phyloP scores from a whole-genome alignment of 2,329 filamentous ascomycete genomes.

The Alternaria rosae region DNA sequence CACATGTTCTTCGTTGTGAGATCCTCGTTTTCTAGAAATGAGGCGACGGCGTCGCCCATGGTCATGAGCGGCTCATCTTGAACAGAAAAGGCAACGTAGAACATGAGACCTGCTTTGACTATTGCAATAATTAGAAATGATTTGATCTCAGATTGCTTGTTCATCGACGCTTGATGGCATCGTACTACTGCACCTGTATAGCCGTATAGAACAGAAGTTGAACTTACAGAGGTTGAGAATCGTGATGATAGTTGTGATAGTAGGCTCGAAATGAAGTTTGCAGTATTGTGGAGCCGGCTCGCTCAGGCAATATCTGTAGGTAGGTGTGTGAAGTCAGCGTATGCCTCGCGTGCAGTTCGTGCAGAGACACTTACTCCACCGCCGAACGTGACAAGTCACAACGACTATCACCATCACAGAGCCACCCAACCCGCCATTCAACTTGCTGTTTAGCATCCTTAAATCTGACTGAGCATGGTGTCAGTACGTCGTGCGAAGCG shows the following conservation, averaged over 20 bases:
- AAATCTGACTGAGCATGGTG: neutral
- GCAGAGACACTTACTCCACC: no score
- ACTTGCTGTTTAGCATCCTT: no score
- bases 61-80: constrained; percentile 32
- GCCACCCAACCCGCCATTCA: neutral
- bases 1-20: constrained; percentile 22
- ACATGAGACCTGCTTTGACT: constrained; percentile 31
- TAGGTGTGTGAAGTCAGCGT: no score
- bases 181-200: neutral
- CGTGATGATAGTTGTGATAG: constrained; percentile 24
- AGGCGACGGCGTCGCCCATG: constrained; percentile 33
- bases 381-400: neutral
- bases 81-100: constrained; percentile 18
- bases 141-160: neutral
- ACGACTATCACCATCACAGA: neutral
- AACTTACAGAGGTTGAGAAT: constrained; percentile 16
- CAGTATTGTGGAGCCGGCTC: constrained; percentile 24
- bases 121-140: neutral
- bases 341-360: no score
- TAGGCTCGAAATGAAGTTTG: constrained; percentile 23
- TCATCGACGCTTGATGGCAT: no score
- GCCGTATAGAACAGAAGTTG: neutral
- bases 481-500: neutral
- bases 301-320: constrained; percentile 32
- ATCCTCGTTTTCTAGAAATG: constrained; percentile 25